Conservation (phyloP, 495 filamentous ascomycete species). For the Penicillium lividum region DNA sequence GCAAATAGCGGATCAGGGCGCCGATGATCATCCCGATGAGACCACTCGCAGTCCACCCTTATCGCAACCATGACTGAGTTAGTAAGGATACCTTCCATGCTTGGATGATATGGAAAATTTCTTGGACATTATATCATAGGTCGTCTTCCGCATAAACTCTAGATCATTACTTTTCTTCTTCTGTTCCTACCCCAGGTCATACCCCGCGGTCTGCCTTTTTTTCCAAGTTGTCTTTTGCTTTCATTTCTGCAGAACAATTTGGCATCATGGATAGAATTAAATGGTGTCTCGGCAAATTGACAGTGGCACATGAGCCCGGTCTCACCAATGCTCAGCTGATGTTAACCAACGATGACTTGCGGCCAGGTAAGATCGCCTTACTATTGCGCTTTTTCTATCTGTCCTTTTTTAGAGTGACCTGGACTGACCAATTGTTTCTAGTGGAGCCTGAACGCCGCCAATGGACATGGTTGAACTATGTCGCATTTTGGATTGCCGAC, state of each 20-base stretch:
- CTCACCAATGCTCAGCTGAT: conserved; percentile 84
- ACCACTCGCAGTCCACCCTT: conserved; percentile 13
- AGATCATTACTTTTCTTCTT: neutral
- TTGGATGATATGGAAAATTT: neutral
- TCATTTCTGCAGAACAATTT: neutral
- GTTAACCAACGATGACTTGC: conserved; percentile 87
- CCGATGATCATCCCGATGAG: conserved; percentile 12
- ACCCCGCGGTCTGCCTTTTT: neutral
- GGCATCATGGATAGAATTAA: conserved; percentile 32
- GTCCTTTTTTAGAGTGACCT: neutral
- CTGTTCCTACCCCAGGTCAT: conserved; percentile 1
- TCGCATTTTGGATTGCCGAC: conserved; percentile 91
- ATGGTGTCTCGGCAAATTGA: conserved; percentile 54
- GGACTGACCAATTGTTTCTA: conserved; percentile 16
- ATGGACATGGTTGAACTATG: conserved; percentile 88
- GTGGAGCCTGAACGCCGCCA: conserved; percentile 81
- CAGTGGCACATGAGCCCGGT: conserved; percentile 73
- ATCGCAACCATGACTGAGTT: conserved; percentile 20
- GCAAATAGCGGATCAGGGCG: conserved; percentile 14
- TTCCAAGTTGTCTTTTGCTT: neutral
- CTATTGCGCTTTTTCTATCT: neutral
- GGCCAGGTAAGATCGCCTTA: conserved; percentile 60
- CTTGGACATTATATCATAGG: conserved; percentile 23
- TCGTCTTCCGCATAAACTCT: neutral
- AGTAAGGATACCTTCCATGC: no score